Evolutionary conservation across 2,329 filamentous ascomycete species (phyloP).

Genomic region (Didymella pomorum): DNA sequence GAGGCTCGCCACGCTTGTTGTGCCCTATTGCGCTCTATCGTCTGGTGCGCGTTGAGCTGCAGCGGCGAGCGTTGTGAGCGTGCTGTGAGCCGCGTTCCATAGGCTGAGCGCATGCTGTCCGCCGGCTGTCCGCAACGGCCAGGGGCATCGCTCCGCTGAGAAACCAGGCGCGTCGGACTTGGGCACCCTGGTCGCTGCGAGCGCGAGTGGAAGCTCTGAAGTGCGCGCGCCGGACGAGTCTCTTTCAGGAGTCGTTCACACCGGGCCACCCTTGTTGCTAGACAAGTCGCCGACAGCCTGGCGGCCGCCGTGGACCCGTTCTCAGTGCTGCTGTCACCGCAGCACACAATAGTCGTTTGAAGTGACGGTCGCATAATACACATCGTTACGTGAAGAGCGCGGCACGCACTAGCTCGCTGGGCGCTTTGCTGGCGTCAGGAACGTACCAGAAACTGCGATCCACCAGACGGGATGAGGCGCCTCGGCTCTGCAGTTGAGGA

Average conservation of each 20-base stretch:
- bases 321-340: constrained; percentile 10
- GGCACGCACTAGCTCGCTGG: constrained; percentile 17
- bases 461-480: constrained; percentile 5
- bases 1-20: constrained; percentile 16
- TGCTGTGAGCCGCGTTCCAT: not conserved
- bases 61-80: not conserved
- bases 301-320: constrained; percentile 15
- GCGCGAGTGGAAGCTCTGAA: constrained; percentile 25
- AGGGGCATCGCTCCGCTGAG: constrained; percentile 15
- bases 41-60: constrained; percentile 4
- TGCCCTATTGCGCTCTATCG: constrained; percentile 10
- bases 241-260: constrained; percentile 33
- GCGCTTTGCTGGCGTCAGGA: constrained; percentile 23
- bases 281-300: constrained; percentile 29
- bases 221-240: constrained; percentile 16
- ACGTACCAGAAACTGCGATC: constrained; percentile 21
- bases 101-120: constrained; percentile 16
- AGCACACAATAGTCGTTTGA: constrained; percentile 30
- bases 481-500: constrained; percentile 11
- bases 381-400: constrained; percentile 37
- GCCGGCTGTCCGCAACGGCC: constrained; percentile 12
- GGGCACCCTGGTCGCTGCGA: constrained; percentile 15
- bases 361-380: constrained; percentile 36
- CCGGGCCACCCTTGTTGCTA: constrained; percentile 34
- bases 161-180: constrained; percentile 20